A percentile compares a stretch with the other conserved stretches of the same genome.
phyloP scores from a whole-genome alignment of 75 land plant species.

The Ceratopteris richardii region DNA sequence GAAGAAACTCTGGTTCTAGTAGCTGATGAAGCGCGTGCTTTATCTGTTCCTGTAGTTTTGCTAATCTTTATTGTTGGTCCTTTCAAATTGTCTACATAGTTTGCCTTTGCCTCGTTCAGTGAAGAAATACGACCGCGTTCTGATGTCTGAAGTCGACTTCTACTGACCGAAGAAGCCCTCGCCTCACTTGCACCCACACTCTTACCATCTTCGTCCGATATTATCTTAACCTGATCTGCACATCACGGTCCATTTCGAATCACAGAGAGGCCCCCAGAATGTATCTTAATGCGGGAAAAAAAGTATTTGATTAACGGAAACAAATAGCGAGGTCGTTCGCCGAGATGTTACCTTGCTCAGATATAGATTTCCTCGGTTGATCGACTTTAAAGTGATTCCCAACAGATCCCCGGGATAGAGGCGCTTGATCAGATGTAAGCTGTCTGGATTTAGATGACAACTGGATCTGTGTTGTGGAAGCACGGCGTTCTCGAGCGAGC shows the following conservation, averaged over 20 bases:
- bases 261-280: too few relatives aligned
- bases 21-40: conserved; percentile 11
- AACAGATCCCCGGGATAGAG: background rate
- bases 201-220: background rate
- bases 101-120: background rate
- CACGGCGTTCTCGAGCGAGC: background rate
- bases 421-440: background rate
- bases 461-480: background rate
- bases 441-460: background rate
- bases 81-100: background rate
- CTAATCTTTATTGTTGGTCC: background rate
- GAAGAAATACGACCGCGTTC: background rate
- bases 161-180: background rate
- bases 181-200: background rate
- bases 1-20: background rate
- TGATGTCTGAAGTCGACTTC: background rate
- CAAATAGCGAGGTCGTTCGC: background rate
- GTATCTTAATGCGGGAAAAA: too few relatives aligned
- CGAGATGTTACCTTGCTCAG: background rate
- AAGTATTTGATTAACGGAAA: too few relatives aligned
- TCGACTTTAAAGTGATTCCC: background rate
- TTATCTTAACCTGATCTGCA: too few relatives aligned
- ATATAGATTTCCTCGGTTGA: background rate
- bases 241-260: too few relatives aligned
- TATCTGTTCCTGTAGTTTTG: background rate